Evolutionary conservation across 352 stramenopile species (phyloP).

Genomic region (Globisporangium splendens): DNA sequence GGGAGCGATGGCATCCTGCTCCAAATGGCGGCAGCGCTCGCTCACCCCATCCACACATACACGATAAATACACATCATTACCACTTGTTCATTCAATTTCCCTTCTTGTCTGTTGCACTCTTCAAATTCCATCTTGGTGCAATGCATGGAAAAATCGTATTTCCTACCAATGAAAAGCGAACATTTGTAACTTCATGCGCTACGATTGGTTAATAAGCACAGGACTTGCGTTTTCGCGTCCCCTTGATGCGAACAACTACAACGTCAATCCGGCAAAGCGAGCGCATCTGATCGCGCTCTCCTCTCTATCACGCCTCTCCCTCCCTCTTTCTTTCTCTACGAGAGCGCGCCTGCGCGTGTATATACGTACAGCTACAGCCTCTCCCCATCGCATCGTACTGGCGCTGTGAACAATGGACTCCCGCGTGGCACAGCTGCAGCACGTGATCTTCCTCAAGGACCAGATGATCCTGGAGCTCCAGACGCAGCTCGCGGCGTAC

Average conservation of each 20-base stretch:
- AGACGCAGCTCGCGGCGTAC: constrained; percentile 68
- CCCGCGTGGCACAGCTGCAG: constrained; percentile 62
- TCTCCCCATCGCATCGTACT: neutral
- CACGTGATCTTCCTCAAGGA: constrained; percentile 85
- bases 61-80: too few species aligned
- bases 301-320: neutral
- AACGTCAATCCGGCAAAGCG: neutral
- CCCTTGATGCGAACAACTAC: neutral
- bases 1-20: neutral
- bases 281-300: neutral
- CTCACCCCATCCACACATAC: too few species aligned
- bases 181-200: neutral
- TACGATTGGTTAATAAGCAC: neutral
- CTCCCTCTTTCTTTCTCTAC: neutral
- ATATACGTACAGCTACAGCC: neutral
- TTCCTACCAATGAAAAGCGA: neutral
- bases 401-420: constrained; percentile 28
- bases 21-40: neutral
- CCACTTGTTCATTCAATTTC: neutral
- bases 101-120: neutral
- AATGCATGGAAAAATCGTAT: neutral
- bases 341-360: neutral
- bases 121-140: neutral
- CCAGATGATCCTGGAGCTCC: constrained; percentile 75
- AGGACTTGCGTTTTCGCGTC: neutral